A percentile compares a stretch with the other conserved stretches of the same genome.
These are phyloP conservation scores for Urostyla sp. DNA, from an alignment of 73 alveolate species.

Conservation along the genomic window DNA sequence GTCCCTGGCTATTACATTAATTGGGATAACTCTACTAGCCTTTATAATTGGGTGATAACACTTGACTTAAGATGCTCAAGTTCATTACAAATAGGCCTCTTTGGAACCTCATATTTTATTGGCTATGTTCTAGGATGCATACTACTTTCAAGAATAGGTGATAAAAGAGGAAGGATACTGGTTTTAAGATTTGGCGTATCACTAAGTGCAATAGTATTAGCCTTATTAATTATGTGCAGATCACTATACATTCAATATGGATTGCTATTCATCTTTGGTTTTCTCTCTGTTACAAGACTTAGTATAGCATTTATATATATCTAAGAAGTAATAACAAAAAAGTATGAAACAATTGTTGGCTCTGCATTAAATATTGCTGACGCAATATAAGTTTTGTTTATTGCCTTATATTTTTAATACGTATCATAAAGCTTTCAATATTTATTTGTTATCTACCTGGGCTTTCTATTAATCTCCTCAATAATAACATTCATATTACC, in stretches of 20 bases:
- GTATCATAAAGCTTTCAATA: neutral
- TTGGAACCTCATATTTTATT: constrained; percentile 58
- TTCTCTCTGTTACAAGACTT: constrained; percentile 27
- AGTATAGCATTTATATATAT: constrained; percentile 41
- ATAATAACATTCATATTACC: constrained; percentile 22
- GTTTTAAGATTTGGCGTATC: constrained; percentile 23
- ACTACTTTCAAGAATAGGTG: constrained; percentile 29
- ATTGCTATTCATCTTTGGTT: constrained; percentile 33
- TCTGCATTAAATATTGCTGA: constrained; percentile 9
- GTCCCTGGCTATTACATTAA: neutral
- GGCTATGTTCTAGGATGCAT: constrained; percentile 52
- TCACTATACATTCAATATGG: neutral
- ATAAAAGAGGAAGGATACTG: constrained; percentile 33
- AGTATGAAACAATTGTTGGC: neutral
- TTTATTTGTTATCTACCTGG: neutral
- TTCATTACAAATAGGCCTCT: constrained; percentile 39
- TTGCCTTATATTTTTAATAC: neutral
- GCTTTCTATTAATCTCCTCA: neutral
- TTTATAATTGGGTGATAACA: constrained; percentile 32
- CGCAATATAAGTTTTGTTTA: neutral
- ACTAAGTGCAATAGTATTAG: neutral
- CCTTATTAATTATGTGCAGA: neutral
- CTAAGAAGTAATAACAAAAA: constrained; percentile 13
- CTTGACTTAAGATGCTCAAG: constrained; percentile 19
- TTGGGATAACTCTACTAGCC: constrained; percentile 12